Evolutionary conservation across 805 yeast species (phyloP).

Genomic region (Starmera amethionina): DNA sequence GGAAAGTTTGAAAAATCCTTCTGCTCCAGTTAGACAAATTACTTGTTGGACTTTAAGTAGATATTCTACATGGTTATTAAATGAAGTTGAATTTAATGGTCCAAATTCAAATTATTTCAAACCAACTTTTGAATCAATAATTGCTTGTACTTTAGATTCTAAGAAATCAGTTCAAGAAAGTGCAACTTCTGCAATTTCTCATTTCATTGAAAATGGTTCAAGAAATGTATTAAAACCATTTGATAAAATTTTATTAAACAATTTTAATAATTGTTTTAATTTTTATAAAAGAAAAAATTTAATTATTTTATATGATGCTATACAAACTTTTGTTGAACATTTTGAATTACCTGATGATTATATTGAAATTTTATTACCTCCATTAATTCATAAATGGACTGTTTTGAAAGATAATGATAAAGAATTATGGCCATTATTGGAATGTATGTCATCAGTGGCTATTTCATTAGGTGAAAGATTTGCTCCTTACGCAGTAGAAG

Average conservation of each 20-base stretch:
- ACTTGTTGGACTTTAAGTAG: constrained; percentile 94
- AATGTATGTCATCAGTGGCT: constrained; percentile 87
- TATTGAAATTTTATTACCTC: constrained; percentile 62
- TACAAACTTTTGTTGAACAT: constrained; percentile 80
- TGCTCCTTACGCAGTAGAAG: constrained; percentile 83
- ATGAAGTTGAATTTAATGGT: constrained; percentile 54
- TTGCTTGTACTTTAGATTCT: constrained; percentile 66
- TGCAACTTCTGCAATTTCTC: constrained; percentile 81
- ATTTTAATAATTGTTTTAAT: constrained; percentile 63
- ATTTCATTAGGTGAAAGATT: constrained; percentile 77
- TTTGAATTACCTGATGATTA: constrained; percentile 47
- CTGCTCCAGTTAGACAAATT: constrained; percentile 85
- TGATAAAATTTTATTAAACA: constrained; percentile 51
- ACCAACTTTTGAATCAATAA: constrained; percentile 71
- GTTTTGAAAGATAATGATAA: constrained; percentile 63
- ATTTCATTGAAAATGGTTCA: constrained; percentile 72
- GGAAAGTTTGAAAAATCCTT: constrained; percentile 61
- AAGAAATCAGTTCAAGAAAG: constrained; percentile 94
- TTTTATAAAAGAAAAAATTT: constrained; percentile 76
- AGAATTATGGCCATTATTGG: constrained; percentile 85
- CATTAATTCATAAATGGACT: constrained; percentile 77
- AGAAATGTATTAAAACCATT: constrained; percentile 50
- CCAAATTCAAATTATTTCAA: constrained; percentile 56
- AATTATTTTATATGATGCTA: constrained; percentile 77
- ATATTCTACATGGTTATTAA: constrained; percentile 73